Percentiles rank a stretch among this genome's conserved stretches.
Conservation (phyloP, 2,329 filamentous ascomycete genomes). For the Pseudocercospora fijiensis region DNA sequence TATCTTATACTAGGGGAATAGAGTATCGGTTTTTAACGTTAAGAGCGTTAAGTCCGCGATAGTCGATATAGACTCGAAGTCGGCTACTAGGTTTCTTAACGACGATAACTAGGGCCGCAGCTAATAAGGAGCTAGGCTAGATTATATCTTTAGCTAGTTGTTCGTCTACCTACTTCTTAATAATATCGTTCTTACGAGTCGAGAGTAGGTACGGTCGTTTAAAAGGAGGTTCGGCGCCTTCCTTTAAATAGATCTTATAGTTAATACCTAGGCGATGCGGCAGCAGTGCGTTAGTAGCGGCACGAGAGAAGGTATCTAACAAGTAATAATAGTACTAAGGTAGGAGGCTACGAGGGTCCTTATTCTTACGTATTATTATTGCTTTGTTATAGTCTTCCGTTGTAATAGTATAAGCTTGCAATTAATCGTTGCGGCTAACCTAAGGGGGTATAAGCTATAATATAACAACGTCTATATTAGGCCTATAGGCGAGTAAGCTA, state of each 20-base stretch:
- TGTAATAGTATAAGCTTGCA: neutral
- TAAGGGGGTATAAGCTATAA: neutral
- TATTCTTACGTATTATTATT: neutral
- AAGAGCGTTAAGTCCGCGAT: conserved; percentile 31
- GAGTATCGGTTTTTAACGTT: conserved; percentile 33
- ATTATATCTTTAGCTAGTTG: conserved; percentile 12
- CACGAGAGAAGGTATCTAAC: neutral
- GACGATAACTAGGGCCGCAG: conserved; percentile 9
- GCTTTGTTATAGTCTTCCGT: neutral
- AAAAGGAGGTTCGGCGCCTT: neutral
- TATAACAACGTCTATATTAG: neutral
- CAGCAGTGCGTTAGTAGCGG: neutral
- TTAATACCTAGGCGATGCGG: neutral
- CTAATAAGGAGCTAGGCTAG: neutral
- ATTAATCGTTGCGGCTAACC: neutral
- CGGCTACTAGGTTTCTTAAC: conserved; percentile 8
- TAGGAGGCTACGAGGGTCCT: neutral
- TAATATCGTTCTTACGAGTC: conserved; percentile 3
- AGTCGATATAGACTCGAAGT: conserved; percentile 34
- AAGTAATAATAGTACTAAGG: neutral
- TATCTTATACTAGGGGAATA: conserved; percentile 32
- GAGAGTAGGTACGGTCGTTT: conserved; percentile 8
- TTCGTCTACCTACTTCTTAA: conserved; percentile 18
- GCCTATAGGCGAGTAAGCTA: neutral
- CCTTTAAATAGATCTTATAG: conserved; percentile 12